A percentile compares a stretch with the other conserved stretches of the same genome.
phyloP scores from a whole-genome alignment of 331 rosid genomes.

The Quercus lobata region DNA sequence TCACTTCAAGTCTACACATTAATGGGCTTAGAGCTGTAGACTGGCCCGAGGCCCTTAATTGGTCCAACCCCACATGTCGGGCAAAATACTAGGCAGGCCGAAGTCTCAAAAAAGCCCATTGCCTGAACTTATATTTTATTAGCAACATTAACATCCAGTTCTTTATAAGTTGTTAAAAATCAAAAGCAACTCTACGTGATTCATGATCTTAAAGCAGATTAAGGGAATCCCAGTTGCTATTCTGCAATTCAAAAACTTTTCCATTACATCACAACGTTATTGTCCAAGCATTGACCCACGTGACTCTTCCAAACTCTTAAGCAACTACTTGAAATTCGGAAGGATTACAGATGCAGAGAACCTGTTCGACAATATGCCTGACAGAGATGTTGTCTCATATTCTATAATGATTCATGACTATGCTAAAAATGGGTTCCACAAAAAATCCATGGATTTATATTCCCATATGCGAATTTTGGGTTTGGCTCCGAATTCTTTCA shows the following conservation, averaged over 20 bases:
- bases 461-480: no score
- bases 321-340: not conserved
- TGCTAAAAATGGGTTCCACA: no score
- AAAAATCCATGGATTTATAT: no score
- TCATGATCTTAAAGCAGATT: not conserved
- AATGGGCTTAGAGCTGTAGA: no score
- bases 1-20: no score
- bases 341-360: constrained; percentile 3
- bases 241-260: not conserved
- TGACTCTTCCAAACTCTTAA: not conserved
- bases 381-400: constrained; percentile 1
- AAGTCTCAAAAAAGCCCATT: no score
- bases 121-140: no score
- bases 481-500: no score
- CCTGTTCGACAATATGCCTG: constrained; percentile 7
- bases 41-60: no score
- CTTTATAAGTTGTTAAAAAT: not conserved
- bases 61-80: no score
- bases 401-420: not conserved
- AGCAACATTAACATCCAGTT: not conserved
- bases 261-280: not conserved
- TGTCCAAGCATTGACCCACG: not conserved
- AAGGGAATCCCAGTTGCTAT: not conserved
- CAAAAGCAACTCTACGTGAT: not conserved
- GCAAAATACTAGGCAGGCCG: no score